Evolutionary conservation across 176 grass and related monocot genomes (phyloP), one percentile per base, ranked within the genome.

Genomic region (Canna indica): DNA sequence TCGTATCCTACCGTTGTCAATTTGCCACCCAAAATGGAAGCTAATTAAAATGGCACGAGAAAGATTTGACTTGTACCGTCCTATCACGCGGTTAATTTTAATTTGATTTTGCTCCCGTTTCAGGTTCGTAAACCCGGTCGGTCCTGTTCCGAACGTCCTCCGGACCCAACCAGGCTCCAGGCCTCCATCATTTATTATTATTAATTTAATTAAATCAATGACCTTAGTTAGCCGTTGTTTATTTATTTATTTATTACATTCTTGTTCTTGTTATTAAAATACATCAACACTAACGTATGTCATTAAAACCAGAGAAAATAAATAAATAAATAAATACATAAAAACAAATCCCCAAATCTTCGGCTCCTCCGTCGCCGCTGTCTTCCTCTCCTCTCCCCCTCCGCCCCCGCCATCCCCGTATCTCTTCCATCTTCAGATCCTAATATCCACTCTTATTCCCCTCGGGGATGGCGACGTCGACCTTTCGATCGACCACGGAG

Each of bases 401-500:
- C 58, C 28, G 12, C 58, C 58, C 15, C 28, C 61, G 17, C 3
- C 35, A 34, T 66, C 18, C 35, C 35, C 34, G 26, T 39, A 13
- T 38, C 63, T n/a, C 20, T 36, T 22, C 22, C 31, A 22, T 3
- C 17, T 5, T 20, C 8, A n/a, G 8, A 36, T 31, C 18, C 1
- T n/a, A 22, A 12, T 7, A 11, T 24, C 33, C n/a, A 10, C 63
- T n/a, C 20, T 6, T n/a, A 18, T 18, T n/a, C 22, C 35, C 25
- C 42, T 34, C 60, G 46, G 56, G 26, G 39, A 60, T 71, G 71
- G 77, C 78, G 26, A 72, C 78, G 69, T 36, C 73, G 33, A 1
- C 79, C 59, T 67, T 76, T 60, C 44, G 85, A 48, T 56, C 77
- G 73, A 67, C 28, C 17, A 33, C 7, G 32, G 59, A 69, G 68